A percentile compares a stretch with the other conserved stretches of the same genome.
phyloP scores from a whole-genome alignment of 306 rosid species.

The Quercus parvula region DNA sequence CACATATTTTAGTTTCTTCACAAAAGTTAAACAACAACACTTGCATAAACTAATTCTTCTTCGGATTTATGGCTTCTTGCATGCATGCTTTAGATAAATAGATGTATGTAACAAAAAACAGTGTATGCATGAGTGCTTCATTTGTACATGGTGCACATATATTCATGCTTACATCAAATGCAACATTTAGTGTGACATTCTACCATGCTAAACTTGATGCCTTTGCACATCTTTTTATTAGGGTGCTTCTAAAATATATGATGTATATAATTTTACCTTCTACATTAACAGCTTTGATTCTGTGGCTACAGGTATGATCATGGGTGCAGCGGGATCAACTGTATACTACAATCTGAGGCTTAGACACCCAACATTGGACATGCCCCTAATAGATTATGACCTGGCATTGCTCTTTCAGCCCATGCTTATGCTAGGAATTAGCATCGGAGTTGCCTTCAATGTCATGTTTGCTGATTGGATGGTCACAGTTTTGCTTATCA shows the following conservation, averaged over 20 bases:
- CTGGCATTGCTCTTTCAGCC: conserved; percentile 75
- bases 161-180: background rate
- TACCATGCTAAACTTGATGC: background rate
- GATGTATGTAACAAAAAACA: background rate
- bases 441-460: conserved; percentile 77
- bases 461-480: conserved; percentile 89
- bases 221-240: background rate
- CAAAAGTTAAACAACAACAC: background rate
- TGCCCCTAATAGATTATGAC: conserved; percentile 72
- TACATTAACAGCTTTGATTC: background rate
- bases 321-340: conserved; percentile 84
- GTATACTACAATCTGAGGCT: conserved; percentile 66
- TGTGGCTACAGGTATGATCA: conserved; percentile 65
- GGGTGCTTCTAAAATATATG: background rate
- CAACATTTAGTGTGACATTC: background rate
- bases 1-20: background rate
- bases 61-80: background rate
- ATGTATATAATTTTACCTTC: background rate
- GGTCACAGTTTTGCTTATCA: conserved; percentile 71
- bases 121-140: background rate
- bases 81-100: background rate
- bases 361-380: conserved; percentile 71
- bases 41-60: background rate
- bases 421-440: conserved; percentile 74
- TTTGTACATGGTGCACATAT: background rate